A percentile compares a stretch with the other conserved stretches of the same genome.
Evolutionary conservation across 2,329 filamentous ascomycete genomes (phyloP).

Genomic region (Neospermospora avenae): DNA sequence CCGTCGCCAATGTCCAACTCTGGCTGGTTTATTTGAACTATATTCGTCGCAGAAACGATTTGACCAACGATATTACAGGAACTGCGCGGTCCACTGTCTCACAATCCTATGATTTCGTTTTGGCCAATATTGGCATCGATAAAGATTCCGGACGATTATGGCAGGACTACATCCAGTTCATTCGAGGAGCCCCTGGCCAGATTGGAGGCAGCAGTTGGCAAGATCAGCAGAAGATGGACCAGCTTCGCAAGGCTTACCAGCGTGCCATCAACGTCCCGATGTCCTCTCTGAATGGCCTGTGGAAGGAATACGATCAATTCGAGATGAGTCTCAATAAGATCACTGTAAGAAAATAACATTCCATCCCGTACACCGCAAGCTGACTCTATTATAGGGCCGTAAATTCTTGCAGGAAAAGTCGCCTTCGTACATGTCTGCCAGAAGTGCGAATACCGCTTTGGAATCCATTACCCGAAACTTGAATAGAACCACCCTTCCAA

Average conservation of each 20-base stretch:
- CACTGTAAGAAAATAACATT: slow-evolving; percentile 55
- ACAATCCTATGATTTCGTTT: slow-evolving; percentile 87
- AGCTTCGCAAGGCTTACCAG: slow-evolving; percentile 87
- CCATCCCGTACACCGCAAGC: slow-evolving; percentile 13
- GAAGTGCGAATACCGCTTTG: slow-evolving; percentile 84
- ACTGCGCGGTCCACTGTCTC: slow-evolving; percentile 75
- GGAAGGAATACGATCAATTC: slow-evolving; percentile 98
- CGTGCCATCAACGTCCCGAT: slow-evolving; percentile 85
- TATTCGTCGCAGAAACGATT: slow-evolving; percentile 84
- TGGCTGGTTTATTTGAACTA: slow-evolving; percentile 96
- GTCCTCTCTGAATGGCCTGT: slow-evolving; percentile 75
- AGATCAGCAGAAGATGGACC: slow-evolving; percentile 97
- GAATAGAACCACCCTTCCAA: slow-evolving; percentile 72
- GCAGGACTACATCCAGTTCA: slow-evolving; percentile 92
- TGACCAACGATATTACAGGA: slow-evolving; percentile 74
- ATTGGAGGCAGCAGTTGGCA: slow-evolving; percentile 89
- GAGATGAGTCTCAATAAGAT: slow-evolving; percentile 92
- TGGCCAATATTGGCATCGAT: slow-evolving; percentile 86
- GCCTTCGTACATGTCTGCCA: slow-evolving; percentile 91
- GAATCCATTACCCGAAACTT: slow-evolving; percentile 81
- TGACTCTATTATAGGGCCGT: slow-evolving; percentile 60
- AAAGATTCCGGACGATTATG: slow-evolving; percentile 86
- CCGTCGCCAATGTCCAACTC: slow-evolving; percentile 77
- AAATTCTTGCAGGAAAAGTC: slow-evolving; percentile 94
- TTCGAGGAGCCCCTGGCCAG: slow-evolving; percentile 81